These are phyloP conservation scores for Heliamphora exappendiculata DNA, from an alignment of 148 eudicot species.

Conservation along the genomic window DNA sequence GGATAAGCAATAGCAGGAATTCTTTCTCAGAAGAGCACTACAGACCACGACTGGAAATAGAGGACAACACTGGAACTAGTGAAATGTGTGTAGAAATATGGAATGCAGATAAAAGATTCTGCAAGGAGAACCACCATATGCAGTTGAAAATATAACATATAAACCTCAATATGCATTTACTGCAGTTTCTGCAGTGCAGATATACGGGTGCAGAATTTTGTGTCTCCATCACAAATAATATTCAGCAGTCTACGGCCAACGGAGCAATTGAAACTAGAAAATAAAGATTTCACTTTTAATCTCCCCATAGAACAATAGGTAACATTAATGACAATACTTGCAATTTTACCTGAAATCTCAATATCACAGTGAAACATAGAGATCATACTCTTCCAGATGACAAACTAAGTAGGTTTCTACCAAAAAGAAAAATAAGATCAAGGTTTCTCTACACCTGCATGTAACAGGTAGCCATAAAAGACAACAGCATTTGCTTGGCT, in stretches of 20 bases:
- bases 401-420: background rate
- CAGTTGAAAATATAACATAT: background rate
- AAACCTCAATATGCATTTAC: background rate
- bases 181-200: background rate
- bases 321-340: no score
- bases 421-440: background rate
- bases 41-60: background rate
- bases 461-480: background rate
- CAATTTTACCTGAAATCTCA: no score
- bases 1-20: background rate
- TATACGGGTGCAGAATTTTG: background rate
- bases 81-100: background rate
- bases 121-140: background rate
- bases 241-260: background rate
- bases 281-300: no score
- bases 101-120: background rate
- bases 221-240: background rate
- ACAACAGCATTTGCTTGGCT: background rate
- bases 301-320: background rate
- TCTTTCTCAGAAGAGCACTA: background rate
- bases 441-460: background rate
- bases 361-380: background rate
- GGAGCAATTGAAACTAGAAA: background rate
- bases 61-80: background rate
- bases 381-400: background rate